Evolutionary conservation across 2,329 filamentous ascomycete genomes (phyloP).

Genomic region (Lasiodiplodia citricola): DNA sequence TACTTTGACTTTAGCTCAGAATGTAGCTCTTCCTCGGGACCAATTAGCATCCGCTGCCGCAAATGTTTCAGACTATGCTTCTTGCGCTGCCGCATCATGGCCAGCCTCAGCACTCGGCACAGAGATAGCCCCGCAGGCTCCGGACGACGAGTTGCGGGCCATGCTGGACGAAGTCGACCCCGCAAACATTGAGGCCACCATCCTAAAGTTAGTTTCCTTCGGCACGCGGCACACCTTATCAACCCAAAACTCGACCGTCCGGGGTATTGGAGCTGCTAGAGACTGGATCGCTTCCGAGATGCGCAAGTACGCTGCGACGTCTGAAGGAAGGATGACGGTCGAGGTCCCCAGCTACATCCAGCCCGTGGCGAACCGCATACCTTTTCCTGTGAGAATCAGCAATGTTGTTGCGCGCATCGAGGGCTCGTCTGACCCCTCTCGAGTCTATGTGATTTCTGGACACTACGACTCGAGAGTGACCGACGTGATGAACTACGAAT

Average conservation of each 20-base stretch:
- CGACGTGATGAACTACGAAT: slow-evolving; percentile 57
- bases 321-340: slow-evolving; percentile 58
- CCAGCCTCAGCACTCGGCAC: slow-evolving; percentile 46
- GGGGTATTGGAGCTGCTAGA: slow-evolving; percentile 62
- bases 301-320: slow-evolving; percentile 52
- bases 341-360: slow-evolving; percentile 60
- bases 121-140: slow-evolving; percentile 48
- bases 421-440: slow-evolving; percentile 54
- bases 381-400: slow-evolving; percentile 58
- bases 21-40: neutral
- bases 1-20: slow-evolving; percentile 3
- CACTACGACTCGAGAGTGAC: slow-evolving; percentile 62
- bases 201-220: slow-evolving; percentile 61
- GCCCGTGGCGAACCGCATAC: slow-evolving; percentile 52
- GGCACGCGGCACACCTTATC: slow-evolving; percentile 64
- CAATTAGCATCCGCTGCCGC: slow-evolving; percentile 34
- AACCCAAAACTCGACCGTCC: slow-evolving; percentile 55
- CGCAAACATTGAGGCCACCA: slow-evolving; percentile 55
- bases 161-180: slow-evolving; percentile 49
- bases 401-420: slow-evolving; percentile 60
- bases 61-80: slow-evolving; percentile 40
- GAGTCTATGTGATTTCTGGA: slow-evolving; percentile 61
- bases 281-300: slow-evolving; percentile 63
- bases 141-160: slow-evolving; percentile 46
- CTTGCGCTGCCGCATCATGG: slow-evolving; percentile 47